A percentile compares a stretch with the other conserved stretches of the same genome.
These are phyloP conservation scores for Leishmania tropica DNA, from an alignment of 208 protist species.

Conservation along the genomic window DNA sequence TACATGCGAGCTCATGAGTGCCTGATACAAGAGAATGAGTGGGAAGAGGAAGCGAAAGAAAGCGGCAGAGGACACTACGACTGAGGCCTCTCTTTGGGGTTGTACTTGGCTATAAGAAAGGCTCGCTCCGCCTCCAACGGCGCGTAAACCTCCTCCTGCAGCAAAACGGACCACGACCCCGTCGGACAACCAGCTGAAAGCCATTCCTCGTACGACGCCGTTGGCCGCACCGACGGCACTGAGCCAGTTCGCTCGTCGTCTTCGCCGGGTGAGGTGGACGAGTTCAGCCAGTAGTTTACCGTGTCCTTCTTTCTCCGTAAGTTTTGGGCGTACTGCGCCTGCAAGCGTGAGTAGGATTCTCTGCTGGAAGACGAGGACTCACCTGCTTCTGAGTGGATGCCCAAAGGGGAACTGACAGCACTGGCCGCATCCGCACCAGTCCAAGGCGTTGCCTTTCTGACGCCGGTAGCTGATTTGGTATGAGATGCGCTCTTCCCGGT, in stretches of 20 bases:
- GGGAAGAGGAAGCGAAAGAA: not conserved
- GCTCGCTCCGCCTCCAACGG: constrained; percentile 51
- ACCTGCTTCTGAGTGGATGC: not conserved
- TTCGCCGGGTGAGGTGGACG: not conserved
- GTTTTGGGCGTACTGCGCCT: constrained; percentile 12
- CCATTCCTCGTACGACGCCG: constrained; percentile 63
- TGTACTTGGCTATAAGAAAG: constrained; percentile 59
- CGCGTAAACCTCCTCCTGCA: constrained; percentile 66
- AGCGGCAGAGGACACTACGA: not conserved
- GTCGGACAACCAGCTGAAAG: constrained; percentile 50
- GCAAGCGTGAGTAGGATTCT: constrained; percentile 24
- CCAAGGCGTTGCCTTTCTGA: not conserved
- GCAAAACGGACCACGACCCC: constrained; percentile 50
- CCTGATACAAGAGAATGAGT: not conserved
- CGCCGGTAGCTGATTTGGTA: not conserved
- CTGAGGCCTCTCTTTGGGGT: constrained; percentile 6
- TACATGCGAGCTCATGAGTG: not conserved
- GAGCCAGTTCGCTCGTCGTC: constrained; percentile 4
- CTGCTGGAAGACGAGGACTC: not conserved
- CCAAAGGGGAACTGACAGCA: not conserved
- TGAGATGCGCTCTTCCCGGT: not conserved
- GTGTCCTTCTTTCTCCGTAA: not conserved
- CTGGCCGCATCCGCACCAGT: not conserved
- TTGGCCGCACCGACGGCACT: constrained; percentile 17
- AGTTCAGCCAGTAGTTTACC: not conserved